A percentile compares a stretch with the other conserved stretches of the same genome.
These are phyloP conservation scores for Spergularia marina DNA, from an alignment of 148 eudicot genomes.

Conservation along the genomic window DNA sequence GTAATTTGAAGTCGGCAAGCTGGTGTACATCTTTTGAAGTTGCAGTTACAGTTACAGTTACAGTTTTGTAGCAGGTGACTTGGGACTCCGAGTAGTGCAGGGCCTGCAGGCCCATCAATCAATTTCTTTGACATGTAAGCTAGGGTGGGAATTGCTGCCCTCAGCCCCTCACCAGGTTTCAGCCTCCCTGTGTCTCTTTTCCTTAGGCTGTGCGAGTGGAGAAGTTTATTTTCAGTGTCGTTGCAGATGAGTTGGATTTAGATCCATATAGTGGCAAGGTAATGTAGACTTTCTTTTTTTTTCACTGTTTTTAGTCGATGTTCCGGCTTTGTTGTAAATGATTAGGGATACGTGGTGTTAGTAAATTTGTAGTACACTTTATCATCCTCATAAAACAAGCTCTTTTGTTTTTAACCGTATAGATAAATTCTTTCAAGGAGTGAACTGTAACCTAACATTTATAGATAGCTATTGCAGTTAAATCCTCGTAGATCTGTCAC, in stretches of 20 bases:
- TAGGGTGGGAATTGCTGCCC: background rate
- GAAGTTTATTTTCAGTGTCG: background rate
- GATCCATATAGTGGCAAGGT: background rate
- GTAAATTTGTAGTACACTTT: constrained; percentile 2
- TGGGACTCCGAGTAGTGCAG: background rate
- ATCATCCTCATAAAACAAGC: constrained; percentile 7
- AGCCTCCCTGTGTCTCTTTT: background rate
- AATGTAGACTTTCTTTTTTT: background rate
- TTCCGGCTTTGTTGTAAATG: constrained; percentile 30
- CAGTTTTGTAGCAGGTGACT: background rate
- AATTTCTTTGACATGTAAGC: no score
- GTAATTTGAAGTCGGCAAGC: background rate
- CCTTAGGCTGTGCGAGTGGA: background rate
- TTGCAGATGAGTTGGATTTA: background rate
- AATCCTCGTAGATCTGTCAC: background rate
- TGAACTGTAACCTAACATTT: background rate
- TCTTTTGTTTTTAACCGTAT: background rate
- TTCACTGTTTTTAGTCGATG: constrained; percentile 3
- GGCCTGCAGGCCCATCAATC: background rate
- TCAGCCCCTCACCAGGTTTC: background rate
- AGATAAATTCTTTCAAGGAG: no score
- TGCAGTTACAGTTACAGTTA: background rate
- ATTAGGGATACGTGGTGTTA: constrained; percentile 23
- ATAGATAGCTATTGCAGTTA: background rate
- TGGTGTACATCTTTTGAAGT: background rate